Conservation (phyloP, 345 rosid species). For the Lenwebbia sp. region DNA sequence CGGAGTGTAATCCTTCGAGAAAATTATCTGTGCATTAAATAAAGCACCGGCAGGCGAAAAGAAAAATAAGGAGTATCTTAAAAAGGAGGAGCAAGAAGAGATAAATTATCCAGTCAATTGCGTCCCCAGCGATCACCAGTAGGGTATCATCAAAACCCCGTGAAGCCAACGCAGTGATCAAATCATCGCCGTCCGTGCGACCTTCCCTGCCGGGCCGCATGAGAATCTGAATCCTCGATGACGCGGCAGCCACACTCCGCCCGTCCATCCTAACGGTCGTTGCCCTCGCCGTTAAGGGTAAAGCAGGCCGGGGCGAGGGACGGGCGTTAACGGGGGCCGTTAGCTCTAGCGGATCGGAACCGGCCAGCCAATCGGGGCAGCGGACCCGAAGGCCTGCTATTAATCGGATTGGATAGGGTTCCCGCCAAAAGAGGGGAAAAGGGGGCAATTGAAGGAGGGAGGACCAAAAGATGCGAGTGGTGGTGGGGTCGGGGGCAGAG, state of each 20-base stretch:
- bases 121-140: neutral
- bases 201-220: neutral
- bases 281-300: neutral
- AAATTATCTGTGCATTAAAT: neutral
- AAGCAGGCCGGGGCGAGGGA: neutral
- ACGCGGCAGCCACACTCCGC: neutral
- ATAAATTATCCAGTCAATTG: neutral
- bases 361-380: neutral
- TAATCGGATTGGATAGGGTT: constrained; percentile 7
- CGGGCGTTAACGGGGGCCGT: neutral
- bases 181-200: neutral
- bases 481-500: neutral
- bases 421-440: constrained; percentile 18
- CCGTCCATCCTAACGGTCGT: neutral
- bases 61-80: neutral
- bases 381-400: constrained; percentile 10
- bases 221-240: neutral
- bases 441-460: too few species aligned
- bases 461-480: neutral
- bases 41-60: neutral
- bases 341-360: neutral
- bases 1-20: too few species aligned
- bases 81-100: neutral
- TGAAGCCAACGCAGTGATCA: neutral
- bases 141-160: neutral